A percentile compares a stretch with the other conserved stretches of the same genome.
phyloP scores from a whole-genome alignment of 2,329 filamentous ascomycete species.

The Erysiphe neolycopersici region DNA sequence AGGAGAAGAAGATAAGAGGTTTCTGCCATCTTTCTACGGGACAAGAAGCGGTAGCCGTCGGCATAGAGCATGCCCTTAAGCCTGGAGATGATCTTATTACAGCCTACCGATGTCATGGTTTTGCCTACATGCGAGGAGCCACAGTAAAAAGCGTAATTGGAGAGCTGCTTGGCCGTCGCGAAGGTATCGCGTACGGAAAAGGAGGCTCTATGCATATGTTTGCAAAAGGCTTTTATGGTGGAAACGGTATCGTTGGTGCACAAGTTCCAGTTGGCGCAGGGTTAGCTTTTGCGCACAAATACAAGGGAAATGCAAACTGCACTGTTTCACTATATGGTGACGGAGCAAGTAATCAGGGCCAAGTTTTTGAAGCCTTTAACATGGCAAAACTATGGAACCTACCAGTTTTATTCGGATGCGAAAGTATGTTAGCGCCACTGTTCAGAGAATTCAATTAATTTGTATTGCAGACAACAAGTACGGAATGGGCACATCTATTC shows the following conservation, averaged over 20 bases:
- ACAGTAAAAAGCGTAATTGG: conserved; percentile 81
- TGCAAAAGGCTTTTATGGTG: conserved; percentile 87
- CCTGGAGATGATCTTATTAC: conserved; percentile 89
- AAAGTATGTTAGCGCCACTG: conserved; percentile 40
- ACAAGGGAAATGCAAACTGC: conserved; percentile 63
- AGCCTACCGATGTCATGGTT: conserved; percentile 96
- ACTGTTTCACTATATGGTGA: conserved; percentile 87
- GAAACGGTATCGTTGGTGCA: conserved; percentile 96
- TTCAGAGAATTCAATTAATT: not conserved
- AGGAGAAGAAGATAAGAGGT: conserved; percentile 99
- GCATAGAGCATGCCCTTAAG: conserved; percentile 87
- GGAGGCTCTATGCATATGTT: conserved; percentile 99
- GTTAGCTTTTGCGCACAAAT: conserved; percentile 91
- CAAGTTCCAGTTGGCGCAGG: conserved; percentile 95
- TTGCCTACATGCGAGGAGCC: conserved; percentile 85
- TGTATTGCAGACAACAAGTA: conserved; percentile 78
- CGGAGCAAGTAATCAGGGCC: conserved; percentile 94
- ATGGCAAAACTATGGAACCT: conserved; percentile 99
- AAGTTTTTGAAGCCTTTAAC: conserved; percentile 99
- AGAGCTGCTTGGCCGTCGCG: conserved; percentile 78
- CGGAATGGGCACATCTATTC: conserved; percentile 93
- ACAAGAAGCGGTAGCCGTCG: conserved; percentile 89
- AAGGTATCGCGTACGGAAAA: conserved; percentile 96
- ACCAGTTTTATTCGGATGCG: conserved; percentile 85
- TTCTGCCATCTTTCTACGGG: conserved; percentile 98